Evolutionary conservation across 1,284 basidiomycete species (phyloP).

Genomic region (Leccinum variabile): DNA sequence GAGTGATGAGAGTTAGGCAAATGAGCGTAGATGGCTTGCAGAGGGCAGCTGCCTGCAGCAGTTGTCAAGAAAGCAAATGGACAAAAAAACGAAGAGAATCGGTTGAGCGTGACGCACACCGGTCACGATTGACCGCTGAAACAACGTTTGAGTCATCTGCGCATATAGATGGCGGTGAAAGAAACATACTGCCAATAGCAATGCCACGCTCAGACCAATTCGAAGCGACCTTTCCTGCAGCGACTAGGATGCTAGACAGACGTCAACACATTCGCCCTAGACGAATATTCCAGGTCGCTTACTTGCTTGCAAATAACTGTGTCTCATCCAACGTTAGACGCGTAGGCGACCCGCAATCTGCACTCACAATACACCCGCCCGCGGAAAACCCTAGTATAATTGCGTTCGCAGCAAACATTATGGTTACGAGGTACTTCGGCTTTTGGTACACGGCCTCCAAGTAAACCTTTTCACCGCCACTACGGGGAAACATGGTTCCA

Average conservation of each 20-base stretch:
- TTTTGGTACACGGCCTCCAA: constrained; percentile 48
- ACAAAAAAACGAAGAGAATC: background rate
- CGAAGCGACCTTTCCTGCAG: constrained; percentile 42
- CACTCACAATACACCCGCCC: constrained; percentile 52
- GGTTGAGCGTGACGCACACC: constrained; percentile 70
- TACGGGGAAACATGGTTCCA: constrained; percentile 51
- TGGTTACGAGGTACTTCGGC: constrained; percentile 46
- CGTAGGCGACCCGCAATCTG: background rate
- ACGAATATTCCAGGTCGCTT: background rate
- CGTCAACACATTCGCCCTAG: background rate
- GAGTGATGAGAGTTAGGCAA: constrained; percentile 16
- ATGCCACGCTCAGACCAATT: constrained; percentile 58
- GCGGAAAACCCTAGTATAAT: constrained; percentile 54
- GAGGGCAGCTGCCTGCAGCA: background rate
- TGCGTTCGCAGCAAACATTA: constrained; percentile 48
- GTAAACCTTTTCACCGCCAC: constrained; percentile 57
- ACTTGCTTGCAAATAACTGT: constrained; percentile 41
- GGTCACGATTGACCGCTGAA: constrained; percentile 58
- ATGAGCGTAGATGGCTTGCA: constrained; percentile 26
- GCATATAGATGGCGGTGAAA: background rate
- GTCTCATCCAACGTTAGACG: background rate
- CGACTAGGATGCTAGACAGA: constrained; percentile 45
- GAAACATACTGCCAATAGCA: constrained; percentile 48
- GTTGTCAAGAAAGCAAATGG: background rate
- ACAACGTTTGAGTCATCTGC: background rate